Evolutionary conservation across 2,329 filamentous ascomycete species (phyloP).

Genomic region (Fusarium sp.): DNA sequence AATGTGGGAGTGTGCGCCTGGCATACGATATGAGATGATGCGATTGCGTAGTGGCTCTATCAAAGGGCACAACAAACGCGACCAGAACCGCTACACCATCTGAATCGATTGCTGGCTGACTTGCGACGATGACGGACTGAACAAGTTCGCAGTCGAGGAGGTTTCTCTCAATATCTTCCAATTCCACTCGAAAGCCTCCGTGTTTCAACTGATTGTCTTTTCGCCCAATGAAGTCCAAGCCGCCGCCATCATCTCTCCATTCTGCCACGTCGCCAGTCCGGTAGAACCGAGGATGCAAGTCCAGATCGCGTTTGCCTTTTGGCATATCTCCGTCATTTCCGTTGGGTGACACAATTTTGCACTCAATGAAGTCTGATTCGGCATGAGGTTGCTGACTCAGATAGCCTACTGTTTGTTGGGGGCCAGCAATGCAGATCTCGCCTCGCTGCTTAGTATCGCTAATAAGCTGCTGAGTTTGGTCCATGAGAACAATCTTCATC

Average conservation of each 20-base stretch:
- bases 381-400: not conserved
- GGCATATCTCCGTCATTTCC: rapidly evolving
- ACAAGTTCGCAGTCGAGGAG: not conserved
- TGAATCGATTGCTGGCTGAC: not conserved
- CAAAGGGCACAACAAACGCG: not conserved
- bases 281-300: not conserved
- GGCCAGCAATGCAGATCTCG: not conserved
- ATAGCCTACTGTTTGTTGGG: not conserved
- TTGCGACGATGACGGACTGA: not conserved
- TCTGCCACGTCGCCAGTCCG: not conserved
- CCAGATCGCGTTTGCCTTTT: not conserved
- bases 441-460: not conserved
- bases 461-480: not conserved
- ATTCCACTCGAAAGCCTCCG: not conserved
- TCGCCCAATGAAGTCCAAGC: not conserved
- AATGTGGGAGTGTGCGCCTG: not conserved
- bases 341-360: rapidly evolving
- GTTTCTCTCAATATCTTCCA: constrained; percentile 1
- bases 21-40: not conserved
- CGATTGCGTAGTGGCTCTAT: not conserved
- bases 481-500: not conserved
- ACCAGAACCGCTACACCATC: not conserved
- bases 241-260: not conserved
- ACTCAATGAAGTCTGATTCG: rapidly evolving
- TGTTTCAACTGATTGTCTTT: constrained; percentile 3